phyloP scores from a whole-genome alignment of 805 yeast species.

The Hanseniaspora taiwanica region DNA sequence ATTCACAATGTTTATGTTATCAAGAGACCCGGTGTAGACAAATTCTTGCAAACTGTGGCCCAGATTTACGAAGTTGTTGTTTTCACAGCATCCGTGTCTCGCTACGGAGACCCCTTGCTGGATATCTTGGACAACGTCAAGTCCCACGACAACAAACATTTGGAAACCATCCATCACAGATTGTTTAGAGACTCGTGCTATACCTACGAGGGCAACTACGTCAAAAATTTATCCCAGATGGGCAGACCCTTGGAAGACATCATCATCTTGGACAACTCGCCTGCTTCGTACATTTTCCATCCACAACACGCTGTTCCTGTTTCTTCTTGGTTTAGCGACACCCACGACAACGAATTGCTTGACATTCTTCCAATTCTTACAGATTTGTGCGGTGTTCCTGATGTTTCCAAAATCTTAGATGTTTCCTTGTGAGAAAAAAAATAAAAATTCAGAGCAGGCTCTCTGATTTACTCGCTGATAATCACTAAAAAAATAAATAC shows the following conservation, averaged over 20 bases:
- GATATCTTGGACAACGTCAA: conserved; percentile 72
- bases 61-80: conserved; percentile 87
- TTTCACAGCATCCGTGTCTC: conserved; percentile 89
- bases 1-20: conserved; percentile 91
- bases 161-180: conserved; percentile 63
- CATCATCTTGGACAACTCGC: conserved; percentile 91
- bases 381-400: conserved; percentile 75
- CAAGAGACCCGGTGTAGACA: conserved; percentile 97
- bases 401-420: conserved; percentile 77
- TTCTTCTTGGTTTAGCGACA: conserved; percentile 95
- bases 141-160: conserved; percentile 24
- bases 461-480: not conserved
- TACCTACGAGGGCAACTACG: conserved; percentile 87
- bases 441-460: not conserved
- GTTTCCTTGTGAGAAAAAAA: conserved; percentile 30
- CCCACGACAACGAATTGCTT: conserved; percentile 88
- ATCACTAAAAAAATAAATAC: too few relatives aligned
- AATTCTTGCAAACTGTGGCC: conserved; percentile 72
- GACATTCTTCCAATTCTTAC: conserved; percentile 86
- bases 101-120: conserved; percentile 91
- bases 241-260: conserved; percentile 82
- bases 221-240: conserved; percentile 83
- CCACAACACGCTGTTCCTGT: conserved; percentile 97
- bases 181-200: conserved; percentile 89
- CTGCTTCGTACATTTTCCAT: conserved; percentile 95